Evolutionary conservation across 345 rosid species (phyloP).

Genomic region (Adansonia digitata): DNA sequence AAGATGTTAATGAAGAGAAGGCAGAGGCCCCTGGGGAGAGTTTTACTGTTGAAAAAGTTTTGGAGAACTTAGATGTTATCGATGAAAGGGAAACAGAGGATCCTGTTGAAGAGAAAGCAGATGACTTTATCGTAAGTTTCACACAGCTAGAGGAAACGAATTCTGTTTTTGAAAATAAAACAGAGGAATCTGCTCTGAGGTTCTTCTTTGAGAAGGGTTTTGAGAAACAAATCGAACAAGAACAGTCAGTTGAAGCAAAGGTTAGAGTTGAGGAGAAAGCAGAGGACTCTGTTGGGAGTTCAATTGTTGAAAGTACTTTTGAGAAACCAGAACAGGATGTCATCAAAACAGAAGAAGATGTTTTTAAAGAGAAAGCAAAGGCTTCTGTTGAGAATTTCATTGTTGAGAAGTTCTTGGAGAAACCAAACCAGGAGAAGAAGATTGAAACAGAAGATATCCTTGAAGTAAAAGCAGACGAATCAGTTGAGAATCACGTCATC

Average conservation of each 20-base stretch:
- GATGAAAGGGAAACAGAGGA: not conserved
- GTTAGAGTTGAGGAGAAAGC: not conserved
- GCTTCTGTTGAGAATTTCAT: not conserved
- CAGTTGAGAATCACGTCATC: not conserved
- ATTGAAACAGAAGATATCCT: not conserved
- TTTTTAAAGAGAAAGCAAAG: not conserved
- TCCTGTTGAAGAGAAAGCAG: constrained; percentile 17
- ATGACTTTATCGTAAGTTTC: constrained; percentile 12
- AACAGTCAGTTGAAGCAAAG: not conserved
- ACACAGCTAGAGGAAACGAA: not conserved
- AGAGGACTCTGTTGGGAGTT: constrained; percentile 16
- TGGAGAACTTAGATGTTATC: not conserved
- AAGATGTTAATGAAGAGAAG: constrained; percentile 11
- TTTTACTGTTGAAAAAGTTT: not conserved
- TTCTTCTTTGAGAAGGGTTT: constrained; percentile 12
- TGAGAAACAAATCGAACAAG: not conserved
- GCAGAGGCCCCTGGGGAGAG: constrained; percentile 7
- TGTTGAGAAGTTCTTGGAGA: constrained; percentile 1
- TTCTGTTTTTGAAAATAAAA: not conserved
- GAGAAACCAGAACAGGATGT: not conserved
- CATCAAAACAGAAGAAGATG: not conserved
- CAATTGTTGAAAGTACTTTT: not conserved
- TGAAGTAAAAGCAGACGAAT: not conserved
- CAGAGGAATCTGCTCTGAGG: constrained; percentile 9
- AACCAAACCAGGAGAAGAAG: constrained; percentile 2